Conservation (phyloP, 176 grass and related monocot species). For the Puya raimondii region DNA sequence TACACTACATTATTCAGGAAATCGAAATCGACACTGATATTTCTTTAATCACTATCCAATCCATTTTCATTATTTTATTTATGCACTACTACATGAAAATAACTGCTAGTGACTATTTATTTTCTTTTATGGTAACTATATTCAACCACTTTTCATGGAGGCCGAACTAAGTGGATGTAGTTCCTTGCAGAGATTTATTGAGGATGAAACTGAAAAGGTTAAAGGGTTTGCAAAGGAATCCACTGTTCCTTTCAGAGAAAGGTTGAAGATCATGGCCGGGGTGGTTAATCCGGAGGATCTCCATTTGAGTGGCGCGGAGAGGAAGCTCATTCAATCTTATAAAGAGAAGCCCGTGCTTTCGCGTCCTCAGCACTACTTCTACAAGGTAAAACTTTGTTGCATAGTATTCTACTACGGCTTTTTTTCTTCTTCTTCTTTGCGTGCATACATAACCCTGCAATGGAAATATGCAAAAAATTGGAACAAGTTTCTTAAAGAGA, state of each 20-base stretch:
- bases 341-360: slow-evolving; percentile 97
- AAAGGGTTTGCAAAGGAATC: slow-evolving; percentile 81
- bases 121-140: background rate
- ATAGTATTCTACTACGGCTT: too few species aligned
- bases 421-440: background rate
- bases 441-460: background rate
- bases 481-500: too few species aligned
- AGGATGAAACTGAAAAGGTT: slow-evolving; percentile 73
- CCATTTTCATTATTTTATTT: too few species aligned
- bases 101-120: background rate
- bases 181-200: slow-evolving; percentile 53
- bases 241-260: slow-evolving; percentile 57
- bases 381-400: slow-evolving; percentile 30
- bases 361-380: slow-evolving; percentile 84
- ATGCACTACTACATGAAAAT: too few species aligned
- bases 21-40: too few species aligned
- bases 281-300: slow-evolving; percentile 92
- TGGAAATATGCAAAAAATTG: too few species aligned
- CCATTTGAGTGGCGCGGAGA: slow-evolving; percentile 62
- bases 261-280: slow-evolving; percentile 85
- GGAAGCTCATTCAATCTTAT: slow-evolving; percentile 80
- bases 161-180: slow-evolving; percentile 7
- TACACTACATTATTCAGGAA: too few species aligned
- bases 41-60: too few species aligned
- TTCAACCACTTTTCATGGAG: background rate